A percentile compares a stretch with the other conserved stretches of the same genome.
These are phyloP conservation scores for Lagenidium sp. DNA, from an alignment of 352 stramenopile species.

Conservation along the genomic window DNA sequence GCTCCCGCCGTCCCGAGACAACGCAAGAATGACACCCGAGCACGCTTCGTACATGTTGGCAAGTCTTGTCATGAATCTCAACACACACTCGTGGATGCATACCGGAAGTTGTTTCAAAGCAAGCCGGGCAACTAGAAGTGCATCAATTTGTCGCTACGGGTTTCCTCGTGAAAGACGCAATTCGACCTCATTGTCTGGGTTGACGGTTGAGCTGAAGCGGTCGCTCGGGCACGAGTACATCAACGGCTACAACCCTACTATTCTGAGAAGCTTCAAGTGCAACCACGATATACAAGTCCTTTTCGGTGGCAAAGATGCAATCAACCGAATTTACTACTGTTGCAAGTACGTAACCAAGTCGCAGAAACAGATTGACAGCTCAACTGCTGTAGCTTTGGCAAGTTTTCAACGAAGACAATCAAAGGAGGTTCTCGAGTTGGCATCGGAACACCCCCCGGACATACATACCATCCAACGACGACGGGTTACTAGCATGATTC, in stretches of 20 bases:
- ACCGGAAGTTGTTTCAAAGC: constrained; percentile 10
- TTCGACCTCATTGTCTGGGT: not conserved
- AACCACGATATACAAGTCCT: constrained; percentile 10
- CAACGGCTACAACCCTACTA: constrained; percentile 5
- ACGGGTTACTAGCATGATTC: constrained; percentile 4
- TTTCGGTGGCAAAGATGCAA: constrained; percentile 6
- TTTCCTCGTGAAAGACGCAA: constrained; percentile 2
- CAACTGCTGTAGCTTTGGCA: constrained; percentile 5
- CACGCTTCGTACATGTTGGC: constrained; percentile 1
- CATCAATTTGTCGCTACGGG: constrained; percentile 3
- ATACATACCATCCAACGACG: constrained; percentile 1
- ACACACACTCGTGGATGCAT: constrained; percentile 9
- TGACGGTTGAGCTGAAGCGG: not conserved
- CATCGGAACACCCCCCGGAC: not conserved
- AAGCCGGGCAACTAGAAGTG: not conserved
- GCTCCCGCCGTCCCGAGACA: not conserved
- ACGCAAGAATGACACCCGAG: not conserved
- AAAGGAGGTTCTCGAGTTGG: not conserved
- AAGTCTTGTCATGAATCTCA: constrained; percentile 4
- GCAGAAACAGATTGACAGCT: constrained; percentile 7
- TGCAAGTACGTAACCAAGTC: constrained; percentile 15
- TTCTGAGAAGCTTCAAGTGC: constrained; percentile 8
- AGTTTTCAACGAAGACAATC: constrained; percentile 6
- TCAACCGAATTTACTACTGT: constrained; percentile 11
- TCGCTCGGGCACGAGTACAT: constrained; percentile 5